Evolutionary conservation across 768 basidiomycete species (phyloP).

Genomic region (Rhodosporidiobolus sp.): DNA sequence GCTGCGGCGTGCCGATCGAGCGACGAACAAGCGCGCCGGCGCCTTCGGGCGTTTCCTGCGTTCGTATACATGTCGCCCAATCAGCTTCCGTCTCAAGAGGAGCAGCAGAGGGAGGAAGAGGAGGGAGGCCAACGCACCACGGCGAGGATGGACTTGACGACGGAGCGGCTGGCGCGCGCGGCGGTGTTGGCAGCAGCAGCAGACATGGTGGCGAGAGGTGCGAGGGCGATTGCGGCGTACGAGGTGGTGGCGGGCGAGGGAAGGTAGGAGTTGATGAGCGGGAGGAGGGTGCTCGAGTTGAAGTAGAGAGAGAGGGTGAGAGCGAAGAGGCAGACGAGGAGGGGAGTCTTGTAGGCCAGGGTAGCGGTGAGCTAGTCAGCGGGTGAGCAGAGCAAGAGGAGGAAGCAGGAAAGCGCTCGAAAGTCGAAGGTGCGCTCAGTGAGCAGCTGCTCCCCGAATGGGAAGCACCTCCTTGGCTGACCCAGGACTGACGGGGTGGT

Average conservation of each 20-base stretch:
- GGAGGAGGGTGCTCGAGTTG: background rate
- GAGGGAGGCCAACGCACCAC: slow-evolving; percentile 54
- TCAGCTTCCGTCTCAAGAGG: too few species aligned
- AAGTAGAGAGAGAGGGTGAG: too few species aligned
- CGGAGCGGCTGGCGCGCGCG: slow-evolving; percentile 53
- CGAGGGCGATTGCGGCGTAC: background rate
- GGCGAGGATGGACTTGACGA: slow-evolving; percentile 72
- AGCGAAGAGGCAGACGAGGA: background rate
- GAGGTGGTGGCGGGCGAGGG: background rate
- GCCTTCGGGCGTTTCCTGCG: slow-evolving; percentile 58
- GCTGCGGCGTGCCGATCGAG: slow-evolving; percentile 70
- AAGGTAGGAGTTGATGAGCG: background rate
- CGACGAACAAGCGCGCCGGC: slow-evolving; percentile 77
- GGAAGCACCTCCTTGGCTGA: too few species aligned
- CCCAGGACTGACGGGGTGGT: too few species aligned
- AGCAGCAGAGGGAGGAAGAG: slow-evolving; percentile 46
- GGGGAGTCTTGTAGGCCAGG: background rate
- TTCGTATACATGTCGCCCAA: too few species aligned
- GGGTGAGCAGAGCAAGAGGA: too few species aligned
- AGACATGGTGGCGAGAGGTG: background rate
- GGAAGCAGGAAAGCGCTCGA: too few species aligned
- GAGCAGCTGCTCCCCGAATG: too few species aligned
- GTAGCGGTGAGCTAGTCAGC: too few species aligned
- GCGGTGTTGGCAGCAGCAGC: background rate
- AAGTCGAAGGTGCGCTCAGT: too few species aligned